Base-by-base conservation (phyloP, 1,139 yeast genomes). In the Pichia kudriavzevii region DNA sequence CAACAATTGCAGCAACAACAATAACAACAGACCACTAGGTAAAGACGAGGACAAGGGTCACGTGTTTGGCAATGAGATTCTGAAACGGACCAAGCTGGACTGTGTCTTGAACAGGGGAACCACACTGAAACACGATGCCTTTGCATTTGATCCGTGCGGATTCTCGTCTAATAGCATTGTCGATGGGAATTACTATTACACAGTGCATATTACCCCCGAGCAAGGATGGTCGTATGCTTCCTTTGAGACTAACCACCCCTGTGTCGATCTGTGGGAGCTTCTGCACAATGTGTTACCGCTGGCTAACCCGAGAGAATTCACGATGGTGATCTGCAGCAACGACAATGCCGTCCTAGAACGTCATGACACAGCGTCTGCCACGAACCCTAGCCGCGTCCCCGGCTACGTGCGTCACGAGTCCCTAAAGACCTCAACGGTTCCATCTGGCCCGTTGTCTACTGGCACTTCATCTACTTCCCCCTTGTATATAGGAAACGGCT, bases 111-210 rank as follows among this genome's bases (percentile, higher is more conserved):
- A 40, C 22, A 23, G 41, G 35, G 16, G 35, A 12, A 44, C 52
- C 2, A 55, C n/a, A n/a, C n/a, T 59, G 21, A 72, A 72, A 54
- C 85, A 79, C 51, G 97, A 88, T 63, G 84, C 95, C 5, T 91
- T 87, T 61, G 79, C 94, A 21, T 91, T 91, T 58, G 67, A 83
- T n/a, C 98, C 98, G 2, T 91, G 97, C 60, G 98, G 98, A 12
- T 91, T 76, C 55, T 84, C 95, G 3, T 83, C 95, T 33, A 91
- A 91, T 59, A 79, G 93, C 19, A 64, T 85, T 31, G 60, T 82
- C 34, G 64, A 72, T 36, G 66, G 62, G 31, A 61, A 64, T 30
- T 72, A 72, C 56, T 91, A 88, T 63, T 87, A 84, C 56, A 91
- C 97, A 13, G 67, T 88, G 43, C 98, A 91, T 58, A 83, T 91